Base-by-base conservation (phyloP, 179 eudicot genomes). In the Nepenthes alata region DNA sequence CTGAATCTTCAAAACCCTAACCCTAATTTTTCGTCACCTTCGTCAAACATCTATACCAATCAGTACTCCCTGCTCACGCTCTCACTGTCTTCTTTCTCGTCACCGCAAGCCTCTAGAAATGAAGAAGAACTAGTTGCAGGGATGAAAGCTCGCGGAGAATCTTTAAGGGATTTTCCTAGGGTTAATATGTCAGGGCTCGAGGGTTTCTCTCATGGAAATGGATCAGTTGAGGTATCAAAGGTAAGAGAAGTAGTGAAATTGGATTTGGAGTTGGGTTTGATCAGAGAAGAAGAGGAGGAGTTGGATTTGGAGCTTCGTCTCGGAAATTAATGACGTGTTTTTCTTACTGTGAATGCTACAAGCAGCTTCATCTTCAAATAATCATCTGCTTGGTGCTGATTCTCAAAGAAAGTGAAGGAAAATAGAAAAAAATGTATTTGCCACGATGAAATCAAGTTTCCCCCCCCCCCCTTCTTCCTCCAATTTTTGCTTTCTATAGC, bases 301-400 rank as follows among this genome's bases (percentile, higher is more conserved):
- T 63, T 88, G 67, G 96, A 89, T 77, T 83, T 89, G 84, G 95
- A 89, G 70, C 90, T 89, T 69, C 78, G 96, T 56, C 88, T 89
- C 53, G 88, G 96, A 39, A 62, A 35, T 51, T 53, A 61, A 25
- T 68, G 47, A 12, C 12, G 45, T 6, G 15, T 11, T 52, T 52
- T 41, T 7, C 6, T 41, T 41, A 7, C 45, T 7, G 8, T 41
- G 45, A 41, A 41, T 4, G 45, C 45, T 41, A 4, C 45, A 4
- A 41, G 45, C 45, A 41, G 45, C 45, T 41, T 41, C 45, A 41
- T 41, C 45, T 41, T 41, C 6, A 4, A 41, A 41, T 41, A 4
- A 4, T 41, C 45, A 41, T 7, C 8, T 41, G 45, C 8, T 41
- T 41, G 8, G 25, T 25, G 25, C 25, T 25, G 25, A 4, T 41